Evolutionary conservation across 2,329 filamentous ascomycete species (phyloP), one percentile per base, ranked within the genome.

Genomic region (Fusarium nematophilum): DNA sequence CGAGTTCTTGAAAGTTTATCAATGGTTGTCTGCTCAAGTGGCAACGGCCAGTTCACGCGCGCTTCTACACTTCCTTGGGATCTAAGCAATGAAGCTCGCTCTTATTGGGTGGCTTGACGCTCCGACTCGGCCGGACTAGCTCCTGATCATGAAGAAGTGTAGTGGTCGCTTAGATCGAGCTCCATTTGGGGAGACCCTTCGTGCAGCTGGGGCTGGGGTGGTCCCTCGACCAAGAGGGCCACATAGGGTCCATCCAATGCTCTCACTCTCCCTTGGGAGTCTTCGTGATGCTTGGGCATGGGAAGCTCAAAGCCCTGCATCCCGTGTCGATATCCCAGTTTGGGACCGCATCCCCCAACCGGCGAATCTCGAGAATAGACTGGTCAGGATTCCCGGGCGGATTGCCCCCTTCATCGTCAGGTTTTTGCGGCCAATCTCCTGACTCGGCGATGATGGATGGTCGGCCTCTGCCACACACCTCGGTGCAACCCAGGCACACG

Each of bases 161-260:
- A 63, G 56, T 37, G 21, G 53, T 74, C 72, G 71, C 54, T 55
- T 51, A 47, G 56, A 75, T 75, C 72, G 67, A 62, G 59, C 57
- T 55, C 40, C 42, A 34, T n/a, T n/a, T 50, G 57, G 62, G 47
- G 62, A 53, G 62, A 67, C 67, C 65, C 67, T 67, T 67, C 38
- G 21, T 67, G 66, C 64, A 68, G 53, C 29, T 47, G 56, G 56
- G 53, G 50, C 57, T 59, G 43, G 15, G 44, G 47, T 40, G 49
- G 27, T 29, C 26, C 45, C 33, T 53, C 17, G 14, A 37, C 51
- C 18, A 64, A 61, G 47, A 37, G 3, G 29, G 60, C 39, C 14
- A n/a, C 29, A 31, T 50, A 47, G 47, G 39, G 34, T 38, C 37
- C 13, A 23, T 37, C 37, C 37, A 48, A 57, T 49, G 34, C 17